phyloP scores from a whole-genome alignment of 179 eudicot genomes.

The Heliamphora pulchella region DNA sequence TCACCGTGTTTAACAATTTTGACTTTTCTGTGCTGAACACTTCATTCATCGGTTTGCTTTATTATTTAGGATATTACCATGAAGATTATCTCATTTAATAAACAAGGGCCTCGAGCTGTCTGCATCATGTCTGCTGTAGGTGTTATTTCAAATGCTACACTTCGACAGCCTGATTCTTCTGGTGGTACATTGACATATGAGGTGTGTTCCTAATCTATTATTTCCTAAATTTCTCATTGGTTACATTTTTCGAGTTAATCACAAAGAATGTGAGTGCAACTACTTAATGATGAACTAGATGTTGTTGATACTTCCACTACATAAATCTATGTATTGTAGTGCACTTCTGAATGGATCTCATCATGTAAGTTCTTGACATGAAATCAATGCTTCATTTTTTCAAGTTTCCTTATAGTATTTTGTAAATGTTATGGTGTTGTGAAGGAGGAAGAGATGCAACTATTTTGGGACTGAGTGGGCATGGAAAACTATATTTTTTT shows the following conservation, averaged over 20 bases:
- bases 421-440: background rate
- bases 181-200: slow-evolving; percentile 1
- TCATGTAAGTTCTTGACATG: background rate
- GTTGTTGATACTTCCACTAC: background rate
- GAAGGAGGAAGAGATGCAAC: background rate
- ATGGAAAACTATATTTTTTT: background rate
- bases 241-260: background rate
- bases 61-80: background rate
- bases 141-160: slow-evolving; percentile 2
- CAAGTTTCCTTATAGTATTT: background rate
- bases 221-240: background rate
- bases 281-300: background rate
- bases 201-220: background rate
- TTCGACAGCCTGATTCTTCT: background rate
- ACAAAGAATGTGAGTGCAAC: background rate
- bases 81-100: slow-evolving; percentile 7
- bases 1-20: background rate
- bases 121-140: slow-evolving; percentile 1
- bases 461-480: background rate
- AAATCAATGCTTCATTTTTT: background rate
- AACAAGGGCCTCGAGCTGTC: background rate
- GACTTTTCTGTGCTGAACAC: background rate
- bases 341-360: background rate
- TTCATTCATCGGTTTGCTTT: background rate
- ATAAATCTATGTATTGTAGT: background rate